A percentile compares a stretch with the other conserved stretches of the same genome.
Evolutionary conservation across 305 asterid species (phyloP).

Genomic region (Solanum hybrid): DNA sequence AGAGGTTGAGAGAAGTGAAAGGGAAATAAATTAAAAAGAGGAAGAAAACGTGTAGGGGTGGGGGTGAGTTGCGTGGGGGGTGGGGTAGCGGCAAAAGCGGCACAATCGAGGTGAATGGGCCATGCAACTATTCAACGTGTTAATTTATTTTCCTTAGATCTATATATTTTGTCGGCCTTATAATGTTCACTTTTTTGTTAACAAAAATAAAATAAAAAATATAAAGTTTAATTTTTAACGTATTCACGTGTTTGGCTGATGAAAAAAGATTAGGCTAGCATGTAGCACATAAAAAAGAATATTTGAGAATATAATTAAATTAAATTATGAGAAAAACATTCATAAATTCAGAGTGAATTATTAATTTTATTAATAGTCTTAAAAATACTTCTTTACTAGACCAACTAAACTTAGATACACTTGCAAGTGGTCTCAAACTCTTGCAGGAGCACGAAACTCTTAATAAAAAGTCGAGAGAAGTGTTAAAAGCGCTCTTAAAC

Average conservation of each 20-base stretch:
- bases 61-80: neutral
- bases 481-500: too few species aligned
- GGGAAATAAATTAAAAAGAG: neutral
- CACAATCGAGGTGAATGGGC: neutral
- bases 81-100: neutral
- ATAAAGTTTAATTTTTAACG: neutral
- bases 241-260: neutral
- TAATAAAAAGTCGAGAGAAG: too few species aligned
- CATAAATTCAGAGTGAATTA: neutral
- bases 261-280: neutral
- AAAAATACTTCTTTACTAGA: too few species aligned
- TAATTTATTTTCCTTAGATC: neutral
- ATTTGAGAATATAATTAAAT: neutral
- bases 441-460: too few species aligned
- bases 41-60: neutral
- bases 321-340: neutral
- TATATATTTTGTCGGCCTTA: neutral
- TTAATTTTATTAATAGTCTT: too few species aligned
- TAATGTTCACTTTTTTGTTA: neutral
- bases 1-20: neutral
- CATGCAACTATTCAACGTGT: neutral
- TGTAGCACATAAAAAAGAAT: rapidly evolving
- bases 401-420: too few species aligned
- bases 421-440: too few species aligned
- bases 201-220: neutral